Conservation (phyloP, 2,329 filamentous ascomycete species). For the Talaromyces sp. region DNA sequence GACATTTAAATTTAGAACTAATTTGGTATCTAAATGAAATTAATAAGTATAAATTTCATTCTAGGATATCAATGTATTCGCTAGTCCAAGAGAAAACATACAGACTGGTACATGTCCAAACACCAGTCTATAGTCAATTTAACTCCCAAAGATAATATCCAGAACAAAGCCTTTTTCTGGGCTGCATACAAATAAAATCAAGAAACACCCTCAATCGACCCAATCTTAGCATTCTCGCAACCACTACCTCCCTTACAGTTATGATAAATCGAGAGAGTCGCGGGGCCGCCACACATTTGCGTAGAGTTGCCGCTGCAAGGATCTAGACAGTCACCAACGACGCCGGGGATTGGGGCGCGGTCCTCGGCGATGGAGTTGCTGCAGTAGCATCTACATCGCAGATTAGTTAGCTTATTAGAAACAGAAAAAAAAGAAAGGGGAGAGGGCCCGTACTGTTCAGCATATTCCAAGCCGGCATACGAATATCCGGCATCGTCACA, state of each 20-base stretch:
- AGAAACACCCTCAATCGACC: slow-evolving; percentile 4
- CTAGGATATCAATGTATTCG: background rate
- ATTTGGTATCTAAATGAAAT: background rate
- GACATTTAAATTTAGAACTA: background rate
- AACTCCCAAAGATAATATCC: background rate
- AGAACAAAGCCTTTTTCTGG: no score
- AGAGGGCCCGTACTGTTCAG: slow-evolving; percentile 9
- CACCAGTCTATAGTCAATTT: background rate
- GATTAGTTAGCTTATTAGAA: background rate
- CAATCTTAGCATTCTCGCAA: slow-evolving; percentile 7
- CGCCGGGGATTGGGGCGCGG: slow-evolving; percentile 18
- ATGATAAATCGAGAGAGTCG: slow-evolving; percentile 19
- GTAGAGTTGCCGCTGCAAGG: slow-evolving; percentile 18
- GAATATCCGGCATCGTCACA: slow-evolving; percentile 26
- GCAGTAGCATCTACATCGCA: slow-evolving; percentile 8
- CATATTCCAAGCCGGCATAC: slow-evolving; percentile 25
- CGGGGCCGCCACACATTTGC: slow-evolving; percentile 20
- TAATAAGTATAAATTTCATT: background rate
- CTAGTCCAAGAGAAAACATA: no score
- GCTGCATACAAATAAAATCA: background rate
- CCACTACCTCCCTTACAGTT: slow-evolving; percentile 18
- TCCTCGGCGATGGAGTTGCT: slow-evolving; percentile 4
- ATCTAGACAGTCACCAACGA: slow-evolving; percentile 21
- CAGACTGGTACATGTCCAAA: no score
- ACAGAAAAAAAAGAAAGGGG: background rate